phyloP scores from a whole-genome alignment of 305 asterid genomes.

The Caryopteris hybrid region DNA sequence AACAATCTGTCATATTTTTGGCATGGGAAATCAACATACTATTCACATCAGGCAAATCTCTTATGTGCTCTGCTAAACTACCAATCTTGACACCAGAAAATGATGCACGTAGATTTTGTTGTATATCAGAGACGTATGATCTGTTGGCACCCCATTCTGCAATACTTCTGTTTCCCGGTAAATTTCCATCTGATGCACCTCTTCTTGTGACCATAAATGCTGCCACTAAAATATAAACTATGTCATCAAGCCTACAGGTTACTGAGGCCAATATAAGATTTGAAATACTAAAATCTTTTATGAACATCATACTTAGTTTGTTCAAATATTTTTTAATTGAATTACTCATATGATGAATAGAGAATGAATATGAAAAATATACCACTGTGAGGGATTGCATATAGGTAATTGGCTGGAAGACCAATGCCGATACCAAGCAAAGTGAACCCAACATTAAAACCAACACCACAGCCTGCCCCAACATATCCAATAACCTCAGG shows the following conservation, averaged over 20 bases:
- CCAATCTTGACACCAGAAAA: slow-evolving; percentile 29
- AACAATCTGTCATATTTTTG: slow-evolving; percentile 24
- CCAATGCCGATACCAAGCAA: slow-evolving; percentile 78
- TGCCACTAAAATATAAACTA: slow-evolving; percentile 21
- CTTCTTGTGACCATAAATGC: slow-evolving; percentile 45
- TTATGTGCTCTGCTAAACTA: slow-evolving; percentile 24
- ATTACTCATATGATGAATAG: not conserved
- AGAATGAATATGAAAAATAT: not conserved
- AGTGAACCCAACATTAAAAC: slow-evolving; percentile 77
- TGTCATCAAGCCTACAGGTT: not conserved
- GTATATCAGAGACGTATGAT: slow-evolving; percentile 29
- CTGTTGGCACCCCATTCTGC: slow-evolving; percentile 31
- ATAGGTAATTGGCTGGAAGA: slow-evolving; percentile 62
- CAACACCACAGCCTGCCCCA: slow-evolving; percentile 96
- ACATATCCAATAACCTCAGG: slow-evolving; percentile 87
- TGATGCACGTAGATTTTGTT: slow-evolving; percentile 21
- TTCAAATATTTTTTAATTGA: not conserved
- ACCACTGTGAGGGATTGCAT: slow-evolving; percentile 55
- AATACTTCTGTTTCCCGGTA: slow-evolving; percentile 25
- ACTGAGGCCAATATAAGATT: not conserved
- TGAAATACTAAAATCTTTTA: not conserved
- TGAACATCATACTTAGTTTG: not conserved
- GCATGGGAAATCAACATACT: slow-evolving; percentile 28
- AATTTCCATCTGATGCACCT: slow-evolving; percentile 34
- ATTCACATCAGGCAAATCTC: slow-evolving; percentile 32